Conservation (phyloP, 768 basidiomycete species). For the Infundibulicybe gibba region DNA sequence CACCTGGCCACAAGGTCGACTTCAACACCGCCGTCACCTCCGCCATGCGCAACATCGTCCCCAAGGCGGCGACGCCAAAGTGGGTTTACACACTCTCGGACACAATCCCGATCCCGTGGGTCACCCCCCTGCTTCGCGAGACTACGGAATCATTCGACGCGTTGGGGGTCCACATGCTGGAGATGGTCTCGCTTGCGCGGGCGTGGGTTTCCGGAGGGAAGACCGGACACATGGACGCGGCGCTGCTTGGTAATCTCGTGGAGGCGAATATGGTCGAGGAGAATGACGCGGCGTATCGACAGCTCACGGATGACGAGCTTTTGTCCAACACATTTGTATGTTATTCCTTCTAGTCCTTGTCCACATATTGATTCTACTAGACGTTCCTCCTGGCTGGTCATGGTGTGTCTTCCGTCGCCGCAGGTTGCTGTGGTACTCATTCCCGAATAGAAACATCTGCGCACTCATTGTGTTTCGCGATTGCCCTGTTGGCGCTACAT, state of each 20-base stretch:
- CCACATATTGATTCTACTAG: constrained; percentile 15
- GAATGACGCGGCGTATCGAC: constrained; percentile 20
- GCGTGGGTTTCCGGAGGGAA: constrained; percentile 26
- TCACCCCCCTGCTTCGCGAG: constrained; percentile 26
- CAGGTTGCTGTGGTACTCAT: neutral
- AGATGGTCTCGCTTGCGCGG: constrained; percentile 34
- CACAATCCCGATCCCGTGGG: constrained; percentile 25
- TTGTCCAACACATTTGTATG: constrained; percentile 47
- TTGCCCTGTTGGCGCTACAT: constrained; percentile 43
- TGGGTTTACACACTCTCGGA: constrained; percentile 27
- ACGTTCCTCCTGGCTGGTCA: constrained; percentile 47
- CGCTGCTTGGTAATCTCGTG: constrained; percentile 41
- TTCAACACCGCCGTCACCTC: constrained; percentile 29
- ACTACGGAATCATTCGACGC: constrained; percentile 29
- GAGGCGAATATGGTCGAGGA: constrained; percentile 40
- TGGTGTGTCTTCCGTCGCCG: constrained; percentile 21
- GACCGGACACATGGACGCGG: constrained; percentile 21
- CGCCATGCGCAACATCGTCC: constrained; percentile 23
- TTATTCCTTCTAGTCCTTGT: neutral
- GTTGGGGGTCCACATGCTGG: constrained; percentile 34
- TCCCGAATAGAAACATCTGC: constrained; percentile 40
- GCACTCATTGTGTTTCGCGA: constrained; percentile 37
- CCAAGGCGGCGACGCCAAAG: constrained; percentile 26
- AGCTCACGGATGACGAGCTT: constrained; percentile 40
- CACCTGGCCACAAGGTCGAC: constrained; percentile 26